These are phyloP conservation scores for Lojkania enalia DNA, from an alignment of 2,329 filamentous ascomycete species.

Conservation along the genomic window DNA sequence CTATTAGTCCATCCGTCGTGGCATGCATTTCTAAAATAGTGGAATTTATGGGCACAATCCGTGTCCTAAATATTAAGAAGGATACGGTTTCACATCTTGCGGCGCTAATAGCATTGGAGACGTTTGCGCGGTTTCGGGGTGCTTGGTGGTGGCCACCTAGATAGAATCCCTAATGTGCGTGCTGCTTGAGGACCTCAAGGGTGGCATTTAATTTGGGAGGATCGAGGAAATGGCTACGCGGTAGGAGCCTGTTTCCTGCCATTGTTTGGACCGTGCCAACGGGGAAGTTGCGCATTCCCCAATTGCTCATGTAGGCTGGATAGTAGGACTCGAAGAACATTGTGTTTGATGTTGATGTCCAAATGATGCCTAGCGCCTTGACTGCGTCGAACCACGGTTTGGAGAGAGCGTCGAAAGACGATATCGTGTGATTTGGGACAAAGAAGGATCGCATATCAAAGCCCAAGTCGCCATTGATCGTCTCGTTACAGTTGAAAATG, in stretches of 20 bases:
- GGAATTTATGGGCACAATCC: too few relatives aligned
- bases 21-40: too few relatives aligned
- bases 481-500: slow-evolving; percentile 20
- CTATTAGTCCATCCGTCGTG: slow-evolving; percentile 14
- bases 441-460: slow-evolving; percentile 23
- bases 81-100: slow-evolving; percentile 22
- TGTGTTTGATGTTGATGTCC: slow-evolving; percentile 4
- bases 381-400: slow-evolving; percentile 20
- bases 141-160: slow-evolving; percentile 24
- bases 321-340: slow-evolving; percentile 9
- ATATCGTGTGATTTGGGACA: slow-evolving; percentile 21
- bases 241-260: slow-evolving; percentile 32
- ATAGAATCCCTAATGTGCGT: slow-evolving; percentile 17
- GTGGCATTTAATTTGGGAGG: slow-evolving; percentile 25
- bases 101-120: slow-evolving; percentile 22
- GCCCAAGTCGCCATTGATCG: slow-evolving; percentile 7
- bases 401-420: slow-evolving; percentile 15
- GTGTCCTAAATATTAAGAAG: too few relatives aligned
- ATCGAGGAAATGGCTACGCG: slow-evolving; percentile 19
- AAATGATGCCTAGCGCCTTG: slow-evolving; percentile 18
- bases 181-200: slow-evolving; percentile 48
- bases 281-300: slow-evolving; percentile 12
- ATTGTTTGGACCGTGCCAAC: slow-evolving; percentile 26
- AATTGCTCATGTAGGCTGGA: slow-evolving; percentile 22
- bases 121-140: slow-evolving; percentile 17